Base-by-base conservation (phyloP, 495 filamentous ascomycete genomes). In the Lophiostoma macrostomum region DNA sequence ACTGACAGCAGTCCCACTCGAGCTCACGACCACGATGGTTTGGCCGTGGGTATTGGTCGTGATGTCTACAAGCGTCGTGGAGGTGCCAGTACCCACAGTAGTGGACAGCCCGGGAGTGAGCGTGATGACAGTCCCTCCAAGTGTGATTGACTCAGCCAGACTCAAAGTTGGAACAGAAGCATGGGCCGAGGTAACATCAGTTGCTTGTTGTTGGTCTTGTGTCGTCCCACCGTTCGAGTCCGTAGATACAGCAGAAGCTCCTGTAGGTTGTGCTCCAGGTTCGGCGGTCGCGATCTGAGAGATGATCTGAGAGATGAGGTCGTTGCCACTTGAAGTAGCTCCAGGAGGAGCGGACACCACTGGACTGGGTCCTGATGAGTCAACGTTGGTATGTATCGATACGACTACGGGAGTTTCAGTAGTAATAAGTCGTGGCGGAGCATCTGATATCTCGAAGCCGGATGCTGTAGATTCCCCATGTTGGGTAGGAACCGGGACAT, bases 61-160 rank as follows among this genome's bases (percentile, higher is more conserved):
- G 7, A 58, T 8, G 5, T 16, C 35, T 5, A 58, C 23, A 12
- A 39, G 43, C 13, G 55, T 58, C 5, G 34, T 19, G 3, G 18
- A 16, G 22, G 38, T 14, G 5, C 45, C 38, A 0, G 29, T 23
- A 3, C 48, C 47, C n/a, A 58, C 25, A 12, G 55, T 53, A 4
- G 55, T 58, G 1, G 55, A 52, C 16, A 58, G 39, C 24, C 55
- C 55, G 10, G 48, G 48, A 30, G 55, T 51, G n/a, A 58, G 47
- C 1, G 48, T 53, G n/a, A 58, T 18, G 2, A 24, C 39, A 5
- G 25, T 29, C 7, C 27, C 5, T 1, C 37, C 53, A n/a, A 57
- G 37, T 4, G 53, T 57, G 8, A 58, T 52, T 13, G 48, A 10
- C 18, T 34, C 20, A 14, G 13, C 47, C 2, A 53, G 16, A 19